phyloP scores from a whole-genome alignment of 2,329 filamentous ascomycete species.

The Zymoseptoria pseudotritici region DNA sequence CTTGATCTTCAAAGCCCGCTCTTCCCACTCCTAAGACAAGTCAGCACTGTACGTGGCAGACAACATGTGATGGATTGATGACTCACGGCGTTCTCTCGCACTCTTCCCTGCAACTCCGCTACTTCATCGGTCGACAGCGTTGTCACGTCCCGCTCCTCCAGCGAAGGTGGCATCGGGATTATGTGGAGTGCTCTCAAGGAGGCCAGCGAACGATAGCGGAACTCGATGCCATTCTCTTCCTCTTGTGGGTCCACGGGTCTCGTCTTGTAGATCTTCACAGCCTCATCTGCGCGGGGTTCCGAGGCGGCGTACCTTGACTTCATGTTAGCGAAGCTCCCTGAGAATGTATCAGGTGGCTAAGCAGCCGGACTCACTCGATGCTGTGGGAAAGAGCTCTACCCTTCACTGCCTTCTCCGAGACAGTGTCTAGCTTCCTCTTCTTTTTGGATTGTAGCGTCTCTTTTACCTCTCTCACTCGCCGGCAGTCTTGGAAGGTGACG shows the following conservation, averaged over 20 bases:
- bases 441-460: background rate
- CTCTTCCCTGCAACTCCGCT: background rate
- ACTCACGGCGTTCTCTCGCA: background rate
- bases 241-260: background rate
- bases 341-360: background rate
- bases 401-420: slow-evolving; percentile 19
- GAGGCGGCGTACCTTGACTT: background rate
- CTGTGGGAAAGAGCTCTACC: slow-evolving; percentile 16
- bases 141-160: background rate
- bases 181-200: background rate
- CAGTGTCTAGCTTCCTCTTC: background rate
- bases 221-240: background rate
- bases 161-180: background rate
- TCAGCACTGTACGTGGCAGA: background rate
- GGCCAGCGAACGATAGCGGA: background rate
- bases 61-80: background rate
- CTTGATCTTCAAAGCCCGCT: background rate
- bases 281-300: background rate
- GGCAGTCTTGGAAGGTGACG: background rate
- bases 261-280: background rate
- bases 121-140: background rate
- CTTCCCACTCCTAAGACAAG: background rate
- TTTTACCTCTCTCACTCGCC: background rate
- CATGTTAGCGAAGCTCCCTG: background rate
- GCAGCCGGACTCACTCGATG: background rate